Conservation (phyloP, 2,329 filamentous ascomycete species). For the Zymoseptoria pseudotritici region DNA sequence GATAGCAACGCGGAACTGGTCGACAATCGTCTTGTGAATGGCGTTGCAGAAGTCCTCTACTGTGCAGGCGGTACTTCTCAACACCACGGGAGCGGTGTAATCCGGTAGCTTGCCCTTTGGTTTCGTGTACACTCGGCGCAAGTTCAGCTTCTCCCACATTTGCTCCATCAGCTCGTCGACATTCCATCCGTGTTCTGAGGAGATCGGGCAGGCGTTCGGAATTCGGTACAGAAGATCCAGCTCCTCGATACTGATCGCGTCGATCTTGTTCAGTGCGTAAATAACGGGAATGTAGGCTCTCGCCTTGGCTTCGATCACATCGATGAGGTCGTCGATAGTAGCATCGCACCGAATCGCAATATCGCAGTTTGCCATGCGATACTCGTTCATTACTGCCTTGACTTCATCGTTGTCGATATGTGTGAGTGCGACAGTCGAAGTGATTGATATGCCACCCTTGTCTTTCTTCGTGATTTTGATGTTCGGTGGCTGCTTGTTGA, state of each 20-base stretch:
- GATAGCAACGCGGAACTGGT: constrained; percentile 90
- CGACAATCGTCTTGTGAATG: constrained; percentile 92
- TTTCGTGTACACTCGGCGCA: constrained; percentile 93
- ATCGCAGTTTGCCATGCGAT: constrained; percentile 92
- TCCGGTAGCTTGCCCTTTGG: constrained; percentile 93
- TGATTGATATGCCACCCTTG: constrained; percentile 93
- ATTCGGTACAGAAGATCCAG: constrained; percentile 93
- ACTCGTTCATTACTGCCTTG: constrained; percentile 95
- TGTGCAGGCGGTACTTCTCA: constrained; percentile 73
- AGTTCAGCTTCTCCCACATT: constrained; percentile 96
- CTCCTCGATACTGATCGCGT: constrained; percentile 95
- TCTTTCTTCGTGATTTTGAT: constrained; percentile 99
- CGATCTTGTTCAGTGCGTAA: constrained; percentile 98
- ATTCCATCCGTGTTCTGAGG: constrained; percentile 93
- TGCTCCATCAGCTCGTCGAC: constrained; percentile 91
- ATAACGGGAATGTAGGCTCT: constrained; percentile 98
- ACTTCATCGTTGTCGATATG: constrained; percentile 96
- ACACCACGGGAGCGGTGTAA: constrained; percentile 83
- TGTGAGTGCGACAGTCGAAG: constrained; percentile 82
- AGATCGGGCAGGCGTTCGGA: constrained; percentile 93
- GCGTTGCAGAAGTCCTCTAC: constrained; percentile 98
- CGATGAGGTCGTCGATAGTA: constrained; percentile 93
- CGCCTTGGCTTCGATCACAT: constrained; percentile 88
- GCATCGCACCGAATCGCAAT: constrained; percentile 97
- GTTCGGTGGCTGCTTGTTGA: constrained; percentile 95